Base-by-base conservation (phyloP, 2,329 filamentous ascomycete species). In the Hypoxylon sp. region DNA sequence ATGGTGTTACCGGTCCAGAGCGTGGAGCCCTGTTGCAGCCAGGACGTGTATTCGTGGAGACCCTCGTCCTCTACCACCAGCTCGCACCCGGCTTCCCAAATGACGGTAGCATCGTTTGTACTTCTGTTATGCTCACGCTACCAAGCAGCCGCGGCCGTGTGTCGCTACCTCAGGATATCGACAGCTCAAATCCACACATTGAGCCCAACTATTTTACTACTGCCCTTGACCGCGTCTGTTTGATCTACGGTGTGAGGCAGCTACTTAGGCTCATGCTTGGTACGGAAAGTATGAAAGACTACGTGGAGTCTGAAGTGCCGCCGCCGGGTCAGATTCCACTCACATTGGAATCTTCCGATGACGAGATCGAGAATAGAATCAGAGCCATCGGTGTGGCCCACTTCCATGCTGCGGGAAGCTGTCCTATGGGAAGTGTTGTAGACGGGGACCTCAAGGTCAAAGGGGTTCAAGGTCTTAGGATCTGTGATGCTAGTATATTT, bases 401-500 rank as follows among this genome's bases (percentile, higher is more conserved):
- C 4, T 78, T 74, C 46, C 76, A 78, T 59, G 73, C 74, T 3
- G 73, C 70, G 44, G 77, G 78, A 1, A 75, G 74, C 8, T 74
- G 75, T n/a, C 66, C 75, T 4, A 78, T 80, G 76, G 80, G 81
- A 44, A 80, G 80, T 17, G 78, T 80, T 13, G 77, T 80, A 29
- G 79, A 82, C 60, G 67, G 73, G 0, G 74, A 78, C 19, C 73
- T 82, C 42, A 74, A 74, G 14, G 80, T 83, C 17, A 79, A 80
- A 42, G 80, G 81, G 0, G 76, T 81, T 3, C 70, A 73, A 8
- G 75, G 75, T n/a, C 72, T 84, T 29, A 78, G 80, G 13, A 75
- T 84, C 5, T 78, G 80, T 0, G 81, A 84, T 70, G 78, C 80
- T 10, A 81, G 77, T 9, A 75, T 82, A 6, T 76, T 82, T 19